phyloP scores from a whole-genome alignment of 2,329 filamentous ascomycete species.

The Arthroderma uncinatum region DNA sequence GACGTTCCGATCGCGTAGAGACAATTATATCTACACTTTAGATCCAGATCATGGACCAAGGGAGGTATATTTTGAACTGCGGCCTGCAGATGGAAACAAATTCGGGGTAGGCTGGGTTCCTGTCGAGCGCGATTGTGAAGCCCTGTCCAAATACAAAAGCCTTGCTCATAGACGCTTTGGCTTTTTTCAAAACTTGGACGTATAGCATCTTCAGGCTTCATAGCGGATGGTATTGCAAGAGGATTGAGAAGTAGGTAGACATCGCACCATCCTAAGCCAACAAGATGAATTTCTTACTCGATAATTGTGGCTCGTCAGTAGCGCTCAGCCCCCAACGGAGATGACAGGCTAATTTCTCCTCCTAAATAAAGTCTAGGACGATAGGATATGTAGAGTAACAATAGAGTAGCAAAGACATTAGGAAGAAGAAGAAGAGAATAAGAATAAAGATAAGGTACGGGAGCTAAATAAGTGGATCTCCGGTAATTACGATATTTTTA shows the following conservation, averaged over 20 bases:
- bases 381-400: no score
- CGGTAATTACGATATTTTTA: no score
- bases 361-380: no score
- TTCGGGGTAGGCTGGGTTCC: conserved; percentile 1
- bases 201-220: background rate
- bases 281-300: no score
- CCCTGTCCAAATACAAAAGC: background rate
- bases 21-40: background rate
- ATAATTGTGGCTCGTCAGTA: no score
- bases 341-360: no score
- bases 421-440: no score
- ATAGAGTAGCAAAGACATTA: no score
- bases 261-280: no score
- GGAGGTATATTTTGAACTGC: conserved; percentile 5
- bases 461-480: no score
- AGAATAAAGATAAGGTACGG: no score
- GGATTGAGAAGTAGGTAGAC: background rate
- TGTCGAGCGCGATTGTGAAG: background rate
- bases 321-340: no score
- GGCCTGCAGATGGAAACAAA: conserved; percentile 8
- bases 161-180: background rate
- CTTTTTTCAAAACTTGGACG: background rate
- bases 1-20: conserved; percentile 7
- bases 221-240: background rate
- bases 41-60: conserved; percentile 3